Evolutionary conservation across 2,329 filamentous ascomycete species (phyloP).

Genomic region (Colletotrichum falcatum): DNA sequence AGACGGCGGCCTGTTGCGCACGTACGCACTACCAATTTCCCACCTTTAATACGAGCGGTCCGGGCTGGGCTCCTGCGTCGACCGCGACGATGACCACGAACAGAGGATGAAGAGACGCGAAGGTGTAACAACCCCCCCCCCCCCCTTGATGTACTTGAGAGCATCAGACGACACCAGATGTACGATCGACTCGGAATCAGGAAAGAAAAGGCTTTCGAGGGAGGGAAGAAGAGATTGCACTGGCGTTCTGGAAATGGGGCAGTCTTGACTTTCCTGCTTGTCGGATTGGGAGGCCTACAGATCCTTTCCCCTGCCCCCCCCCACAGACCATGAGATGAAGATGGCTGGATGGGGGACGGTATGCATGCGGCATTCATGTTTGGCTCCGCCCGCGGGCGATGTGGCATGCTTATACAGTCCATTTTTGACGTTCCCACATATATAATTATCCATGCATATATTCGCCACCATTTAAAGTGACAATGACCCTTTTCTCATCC

Average conservation of each 20-base stretch:
- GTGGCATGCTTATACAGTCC: conserved; percentile 5
- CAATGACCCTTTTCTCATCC: not conserved
- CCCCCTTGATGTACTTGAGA: conserved; percentile 17
- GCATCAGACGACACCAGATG: conserved; percentile 16
- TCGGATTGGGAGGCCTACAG: conserved; percentile 6
- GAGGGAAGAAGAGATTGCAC: not conserved
- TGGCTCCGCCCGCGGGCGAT: not conserved
- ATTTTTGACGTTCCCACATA: conserved; percentile 17
- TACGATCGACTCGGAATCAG: conserved; percentile 12
- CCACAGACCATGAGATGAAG: not conserved
- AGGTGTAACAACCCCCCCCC: conserved; percentile 19
- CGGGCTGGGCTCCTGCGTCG: conserved; percentile 28
- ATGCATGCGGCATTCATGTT: not conserved
- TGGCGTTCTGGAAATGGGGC: conserved; percentile 13
- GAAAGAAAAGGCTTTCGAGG: not conserved
- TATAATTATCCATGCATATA: conserved; percentile 13
- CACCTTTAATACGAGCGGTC: conserved; percentile 26
- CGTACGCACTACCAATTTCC: not conserved
- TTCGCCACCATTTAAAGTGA: not conserved
- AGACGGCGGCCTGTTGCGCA: conserved; percentile 46
- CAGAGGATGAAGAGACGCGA: conserved; percentile 15
- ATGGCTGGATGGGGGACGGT: not conserved
- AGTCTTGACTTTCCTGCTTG: not conserved
- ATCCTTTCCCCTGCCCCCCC: not conserved
- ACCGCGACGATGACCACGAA: conserved; percentile 28